A percentile compares a stretch with the other conserved stretches of the same genome.
phyloP scores from a whole-genome alignment of 2,329 filamentous ascomycete species.

The Fusarium incarnatum region DNA sequence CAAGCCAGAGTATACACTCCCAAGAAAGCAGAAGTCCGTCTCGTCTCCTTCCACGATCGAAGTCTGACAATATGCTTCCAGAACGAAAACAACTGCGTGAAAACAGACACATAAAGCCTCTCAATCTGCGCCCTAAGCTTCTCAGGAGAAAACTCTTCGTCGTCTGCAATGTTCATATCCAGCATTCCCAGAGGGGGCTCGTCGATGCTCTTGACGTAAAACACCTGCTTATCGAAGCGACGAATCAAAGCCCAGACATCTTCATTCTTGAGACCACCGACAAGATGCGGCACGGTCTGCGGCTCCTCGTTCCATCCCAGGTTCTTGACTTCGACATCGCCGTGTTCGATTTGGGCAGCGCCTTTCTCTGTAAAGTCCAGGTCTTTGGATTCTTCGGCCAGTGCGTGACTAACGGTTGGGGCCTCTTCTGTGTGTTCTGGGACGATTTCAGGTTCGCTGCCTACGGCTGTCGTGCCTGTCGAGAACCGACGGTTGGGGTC shows the following conservation, averaged over 20 bases:
- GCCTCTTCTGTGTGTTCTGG: conserved; percentile 44
- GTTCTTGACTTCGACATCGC: conserved; percentile 69
- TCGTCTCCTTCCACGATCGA: conserved; percentile 81
- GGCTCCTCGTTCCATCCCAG: conserved; percentile 76
- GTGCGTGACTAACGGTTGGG: conserved; percentile 53
- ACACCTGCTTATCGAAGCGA: conserved; percentile 78
- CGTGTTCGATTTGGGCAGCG: conserved; percentile 59
- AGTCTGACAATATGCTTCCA: conserved; percentile 81
- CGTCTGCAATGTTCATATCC: conserved; percentile 83
- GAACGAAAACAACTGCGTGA: conserved; percentile 72
- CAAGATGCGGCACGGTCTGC: conserved; percentile 68
- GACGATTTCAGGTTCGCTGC: conserved; percentile 49
- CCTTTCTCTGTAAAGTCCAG: conserved; percentile 55
- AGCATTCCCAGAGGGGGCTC: conserved; percentile 69
- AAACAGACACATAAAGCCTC: conserved; percentile 82
- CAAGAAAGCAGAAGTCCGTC: conserved; percentile 73
- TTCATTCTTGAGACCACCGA: conserved; percentile 77
- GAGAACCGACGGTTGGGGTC: conserved; percentile 34
- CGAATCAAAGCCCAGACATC: conserved; percentile 78
- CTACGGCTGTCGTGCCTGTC: conserved; percentile 23
- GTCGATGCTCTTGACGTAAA: conserved; percentile 74
- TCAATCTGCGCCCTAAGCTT: conserved; percentile 83
- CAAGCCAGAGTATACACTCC: conserved; percentile 72
- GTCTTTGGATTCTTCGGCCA: conserved; percentile 50
- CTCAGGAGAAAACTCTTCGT: conserved; percentile 87